Conservation (phyloP, 352 stramenopile genomes). For the Lagenidium giganteum region DNA sequence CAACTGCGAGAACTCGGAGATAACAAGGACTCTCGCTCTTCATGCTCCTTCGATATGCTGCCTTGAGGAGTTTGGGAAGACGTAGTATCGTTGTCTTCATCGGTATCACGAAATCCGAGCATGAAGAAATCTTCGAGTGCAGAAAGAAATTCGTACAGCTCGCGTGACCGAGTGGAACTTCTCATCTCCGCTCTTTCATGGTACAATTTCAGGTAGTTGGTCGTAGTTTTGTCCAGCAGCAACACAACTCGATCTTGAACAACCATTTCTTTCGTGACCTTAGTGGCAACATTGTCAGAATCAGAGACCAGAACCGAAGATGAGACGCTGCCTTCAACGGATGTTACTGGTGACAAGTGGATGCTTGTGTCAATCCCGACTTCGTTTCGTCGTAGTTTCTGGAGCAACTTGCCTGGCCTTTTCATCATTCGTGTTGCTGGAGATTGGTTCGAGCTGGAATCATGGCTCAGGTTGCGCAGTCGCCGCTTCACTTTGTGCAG, state of each 20-base stretch:
- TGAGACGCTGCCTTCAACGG: no score
- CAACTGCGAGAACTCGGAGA: no score
- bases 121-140: conserved; percentile 51
- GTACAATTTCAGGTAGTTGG: conserved; percentile 44
- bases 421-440: conserved; percentile 59
- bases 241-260: conserved; percentile 36
- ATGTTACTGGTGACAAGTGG: no score
- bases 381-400: conserved; percentile 28
- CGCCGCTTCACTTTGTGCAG: conserved; percentile 50
- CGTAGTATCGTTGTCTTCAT: conserved; percentile 2
- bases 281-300: no score
- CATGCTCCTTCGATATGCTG: no score
- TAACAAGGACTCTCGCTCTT: no score
- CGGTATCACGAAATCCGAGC: conserved; percentile 30
- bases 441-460: conserved; percentile 28
- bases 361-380: no score
- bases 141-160: conserved; percentile 56
- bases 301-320: no score
- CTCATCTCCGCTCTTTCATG: conserved; percentile 40
- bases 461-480: conserved; percentile 42
- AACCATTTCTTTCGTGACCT: conserved; percentile 9
- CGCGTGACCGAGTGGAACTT: conserved; percentile 38
- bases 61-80: background rate
- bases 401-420: conserved; percentile 43
- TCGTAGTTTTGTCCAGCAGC: conserved; percentile 38